Percentiles rank a stretch among this genome's conserved stretches.
phyloP scores from a whole-genome alignment of 352 stramenopile species.

The Phytophthora multivora region DNA sequence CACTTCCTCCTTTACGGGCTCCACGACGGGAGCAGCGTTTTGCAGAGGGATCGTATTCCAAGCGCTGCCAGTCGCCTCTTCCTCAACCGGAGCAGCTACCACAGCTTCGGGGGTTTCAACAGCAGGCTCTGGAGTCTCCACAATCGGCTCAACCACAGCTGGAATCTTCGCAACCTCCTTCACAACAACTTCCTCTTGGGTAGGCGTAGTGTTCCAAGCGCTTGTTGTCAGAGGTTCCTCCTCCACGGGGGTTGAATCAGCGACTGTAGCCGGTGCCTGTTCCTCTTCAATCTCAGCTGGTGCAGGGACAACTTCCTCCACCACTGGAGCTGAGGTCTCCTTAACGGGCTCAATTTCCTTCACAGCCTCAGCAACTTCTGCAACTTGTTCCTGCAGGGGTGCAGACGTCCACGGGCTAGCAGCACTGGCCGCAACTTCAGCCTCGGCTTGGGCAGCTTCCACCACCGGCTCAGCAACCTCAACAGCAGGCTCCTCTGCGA shows the following conservation, averaged over 20 bases:
- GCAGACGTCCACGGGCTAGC: slow-evolving; percentile 19
- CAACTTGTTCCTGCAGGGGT: slow-evolving; percentile 17
- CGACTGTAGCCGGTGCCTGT: neutral
- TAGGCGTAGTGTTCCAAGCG: slow-evolving; percentile 34
- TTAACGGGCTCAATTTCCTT: neutral
- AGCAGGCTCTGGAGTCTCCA: slow-evolving; percentile 5
- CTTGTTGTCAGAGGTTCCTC: slow-evolving; percentile 14
- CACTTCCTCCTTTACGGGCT: slow-evolving; percentile 21
- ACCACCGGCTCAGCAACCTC: neutral
- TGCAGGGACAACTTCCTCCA: neutral
- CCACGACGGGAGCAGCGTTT: slow-evolving; percentile 1
- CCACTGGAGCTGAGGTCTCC: neutral
- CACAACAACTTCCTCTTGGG: slow-evolving; percentile 27
- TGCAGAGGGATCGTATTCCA: slow-evolving; percentile 35
- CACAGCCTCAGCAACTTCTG: neutral
- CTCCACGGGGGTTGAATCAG: slow-evolving; percentile 5
- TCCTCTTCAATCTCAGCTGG: neutral
- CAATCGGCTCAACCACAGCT: slow-evolving; percentile 13
- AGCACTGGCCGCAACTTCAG: neutral
- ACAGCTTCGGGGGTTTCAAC: slow-evolving; percentile 6
- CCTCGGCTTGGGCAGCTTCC: neutral
- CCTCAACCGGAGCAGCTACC: neutral
- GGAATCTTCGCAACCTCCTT: neutral
- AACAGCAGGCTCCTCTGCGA: neutral
- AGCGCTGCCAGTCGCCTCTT: slow-evolving; percentile 25